These are phyloP conservation scores for Coniochaeta sp. DNA, from an alignment of 2,329 filamentous ascomycete genomes.

Conservation along the genomic window DNA sequence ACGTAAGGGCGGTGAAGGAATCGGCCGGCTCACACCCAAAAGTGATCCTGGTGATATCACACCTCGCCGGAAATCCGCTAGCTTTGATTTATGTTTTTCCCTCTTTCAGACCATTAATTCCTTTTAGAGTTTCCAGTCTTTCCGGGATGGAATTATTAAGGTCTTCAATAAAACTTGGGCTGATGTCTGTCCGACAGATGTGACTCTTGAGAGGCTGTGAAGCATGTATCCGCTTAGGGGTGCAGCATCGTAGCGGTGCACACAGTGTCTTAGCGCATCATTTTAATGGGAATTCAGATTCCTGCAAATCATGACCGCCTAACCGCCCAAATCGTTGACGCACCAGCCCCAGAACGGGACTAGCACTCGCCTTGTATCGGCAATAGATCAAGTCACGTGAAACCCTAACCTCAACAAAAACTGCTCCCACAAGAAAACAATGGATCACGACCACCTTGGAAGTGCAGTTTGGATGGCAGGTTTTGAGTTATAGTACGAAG, in stretches of 20 bases:
- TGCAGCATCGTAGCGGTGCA: not conserved
- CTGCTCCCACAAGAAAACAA: too few relatives aligned
- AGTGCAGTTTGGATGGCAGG: too few relatives aligned
- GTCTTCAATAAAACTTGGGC: too few relatives aligned
- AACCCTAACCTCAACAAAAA: not conserved
- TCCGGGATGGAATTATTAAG: not conserved
- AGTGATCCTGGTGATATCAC: constrained; percentile 1
- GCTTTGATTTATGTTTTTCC: not conserved
- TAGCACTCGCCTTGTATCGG: not conserved
- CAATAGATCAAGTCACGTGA: not conserved
- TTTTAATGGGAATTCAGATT: not conserved
- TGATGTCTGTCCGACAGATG: not conserved
- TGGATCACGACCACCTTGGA: too few relatives aligned
- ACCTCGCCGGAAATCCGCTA: not conserved
- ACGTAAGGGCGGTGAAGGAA: not conserved
- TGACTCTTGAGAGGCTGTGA: not conserved
- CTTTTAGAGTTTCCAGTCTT: not conserved
- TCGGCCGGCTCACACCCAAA: not conserved
- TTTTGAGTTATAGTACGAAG: too few relatives aligned
- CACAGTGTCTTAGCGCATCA: not conserved
- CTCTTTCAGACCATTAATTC: not conserved
- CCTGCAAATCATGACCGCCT: not conserved
- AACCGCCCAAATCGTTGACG: not conserved
- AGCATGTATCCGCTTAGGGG: not conserved
- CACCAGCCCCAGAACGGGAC: not conserved